Evolutionary conservation across 768 basidiomycete genomes (phyloP).

Genomic region (Lactifluus subvellereus): DNA sequence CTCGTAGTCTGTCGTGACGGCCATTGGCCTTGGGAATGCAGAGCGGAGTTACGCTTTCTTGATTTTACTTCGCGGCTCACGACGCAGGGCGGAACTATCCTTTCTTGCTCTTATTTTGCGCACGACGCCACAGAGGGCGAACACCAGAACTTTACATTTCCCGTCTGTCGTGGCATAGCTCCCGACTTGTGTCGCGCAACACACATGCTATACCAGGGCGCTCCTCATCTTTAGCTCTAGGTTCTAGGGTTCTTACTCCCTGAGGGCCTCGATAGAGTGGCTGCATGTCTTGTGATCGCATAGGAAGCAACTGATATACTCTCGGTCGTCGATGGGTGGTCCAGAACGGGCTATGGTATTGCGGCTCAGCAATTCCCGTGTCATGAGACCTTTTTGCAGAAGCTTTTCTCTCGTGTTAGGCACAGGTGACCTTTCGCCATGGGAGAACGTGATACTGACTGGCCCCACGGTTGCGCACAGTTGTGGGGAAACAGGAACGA

Average conservation of each 20-base stretch:
- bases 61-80: neutral
- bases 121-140: neutral
- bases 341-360: neutral
- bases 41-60: neutral
- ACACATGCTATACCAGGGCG: neutral
- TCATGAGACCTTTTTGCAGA: constrained; percentile 3
- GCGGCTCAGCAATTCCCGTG: neutral
- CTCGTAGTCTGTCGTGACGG: neutral
- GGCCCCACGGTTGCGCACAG: neutral
- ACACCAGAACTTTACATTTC: neutral
- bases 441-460: neutral
- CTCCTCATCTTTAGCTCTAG: neutral
- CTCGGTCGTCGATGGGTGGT: neutral
- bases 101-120: neutral
- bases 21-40: neutral
- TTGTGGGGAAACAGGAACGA: neutral
- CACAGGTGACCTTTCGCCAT: neutral
- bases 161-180: neutral
- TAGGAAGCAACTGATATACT: neutral
- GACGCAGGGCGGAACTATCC: neutral
- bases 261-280: neutral
- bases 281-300: neutral
- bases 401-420: neutral
- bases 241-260: neutral
- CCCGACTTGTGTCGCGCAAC: neutral